Base-by-base conservation (phyloP, 2,329 filamentous ascomycete species). In the Aspergillus pseudoglaucus region DNA sequence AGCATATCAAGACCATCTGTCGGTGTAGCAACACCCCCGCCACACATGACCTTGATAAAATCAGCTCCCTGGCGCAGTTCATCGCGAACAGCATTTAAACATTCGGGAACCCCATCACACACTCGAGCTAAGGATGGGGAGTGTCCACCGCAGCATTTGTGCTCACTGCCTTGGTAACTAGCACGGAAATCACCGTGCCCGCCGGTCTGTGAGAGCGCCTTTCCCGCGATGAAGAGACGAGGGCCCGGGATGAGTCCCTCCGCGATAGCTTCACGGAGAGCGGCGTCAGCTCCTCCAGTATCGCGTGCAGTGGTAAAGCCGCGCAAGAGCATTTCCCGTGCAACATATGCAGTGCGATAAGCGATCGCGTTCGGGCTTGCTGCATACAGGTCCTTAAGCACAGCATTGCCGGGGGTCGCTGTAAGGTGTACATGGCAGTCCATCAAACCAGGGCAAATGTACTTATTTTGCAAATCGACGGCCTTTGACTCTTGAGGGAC, bases 41-140 rank as follows among this genome's bases (percentile, higher is more conserved):
- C 73, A 4, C 67, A 67, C 77, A 82, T 81, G 53, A 83, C 77
- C 60, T 82, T 83, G 62, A 83, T 70, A 54, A 82, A 82, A 54
- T 82, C 74, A 1, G 77, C 75, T 2, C 79, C 80, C 6, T 64
- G 68, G 3, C 79, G 68, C 0, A 83, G 59, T 59, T 82, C 73
- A 46, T 81, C 77, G 3, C 80, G 68, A 0, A 72, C 70, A 1
- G 69, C 72, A 17, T 70, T 67, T 18, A 79, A 62, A 49, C 79
- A 81, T 35, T 76, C 75, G 0, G 76, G 68, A 3, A 80, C 77
- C 3, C 79, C 78, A 58, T 81, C 75, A 45, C 71, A 74, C 1
- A 81, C 59, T 66, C 74, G 2, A 14, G 45, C 30, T 12, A 57
- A 23, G 2, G 42, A 30, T 14, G 39, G 44, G 6, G 17, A 62